A percentile compares a stretch with the other conserved stretches of the same genome.
Evolutionary conservation across 768 basidiomycete genomes (phyloP).

Genomic region (Favolaschia claudopus): DNA sequence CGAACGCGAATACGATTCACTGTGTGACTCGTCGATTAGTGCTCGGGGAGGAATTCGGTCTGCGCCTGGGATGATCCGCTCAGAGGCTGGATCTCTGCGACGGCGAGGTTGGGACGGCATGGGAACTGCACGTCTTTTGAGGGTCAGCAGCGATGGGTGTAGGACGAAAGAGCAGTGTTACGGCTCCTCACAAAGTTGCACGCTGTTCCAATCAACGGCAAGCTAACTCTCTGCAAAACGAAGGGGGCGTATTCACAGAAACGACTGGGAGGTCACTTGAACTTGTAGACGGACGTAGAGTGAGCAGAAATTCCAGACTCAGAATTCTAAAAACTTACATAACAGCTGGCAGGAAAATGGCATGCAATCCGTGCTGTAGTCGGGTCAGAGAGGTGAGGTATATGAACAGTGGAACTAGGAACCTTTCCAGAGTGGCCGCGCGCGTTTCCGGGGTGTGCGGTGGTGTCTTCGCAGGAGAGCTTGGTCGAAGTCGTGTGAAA

Average conservation of each 20-base stretch:
- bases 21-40: constrained; percentile 60
- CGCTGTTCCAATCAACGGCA: background rate
- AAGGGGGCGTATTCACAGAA: background rate
- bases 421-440: no score
- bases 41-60: constrained; percentile 57
- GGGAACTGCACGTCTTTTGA: constrained; percentile 47
- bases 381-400: no score
- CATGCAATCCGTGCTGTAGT: no score
- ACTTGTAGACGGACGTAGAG: constrained; percentile 24
- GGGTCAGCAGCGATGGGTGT: constrained; percentile 28
- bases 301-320: constrained; percentile 25
- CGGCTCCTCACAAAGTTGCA: constrained; percentile 17
- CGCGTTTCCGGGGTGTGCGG: no score
- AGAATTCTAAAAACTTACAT: constrained; percentile 41
- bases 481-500: no score
- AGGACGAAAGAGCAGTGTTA: constrained; percentile 33
- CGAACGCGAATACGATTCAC: constrained; percentile 61
- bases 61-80: no score
- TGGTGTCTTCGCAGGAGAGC: no score
- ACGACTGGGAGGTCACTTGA: constrained; percentile 13
- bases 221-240: background rate
- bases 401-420: no score
- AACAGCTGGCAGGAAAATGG: no score
- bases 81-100: constrained; percentile 58
- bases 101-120: constrained; percentile 58